Evolutionary conservation across 371 early-diverging fungal species (phyloP).

Genomic region (Syncephalastrum monosporum): DNA sequence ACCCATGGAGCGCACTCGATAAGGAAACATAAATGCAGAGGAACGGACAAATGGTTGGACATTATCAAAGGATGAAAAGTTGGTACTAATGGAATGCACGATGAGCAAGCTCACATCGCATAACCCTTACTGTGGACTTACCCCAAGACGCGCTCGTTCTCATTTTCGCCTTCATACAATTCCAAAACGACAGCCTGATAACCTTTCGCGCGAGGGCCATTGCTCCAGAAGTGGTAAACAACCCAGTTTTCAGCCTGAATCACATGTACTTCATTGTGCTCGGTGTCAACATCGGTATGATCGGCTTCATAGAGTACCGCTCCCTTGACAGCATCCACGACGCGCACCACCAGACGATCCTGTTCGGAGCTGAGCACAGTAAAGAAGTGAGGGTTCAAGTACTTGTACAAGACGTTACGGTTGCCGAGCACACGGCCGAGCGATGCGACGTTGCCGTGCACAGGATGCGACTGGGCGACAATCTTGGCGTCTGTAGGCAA

Average conservation of each 20-base stretch:
- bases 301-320: slow-evolving; percentile 68
- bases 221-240: slow-evolving; percentile 88
- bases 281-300: slow-evolving; percentile 66
- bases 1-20: slow-evolving; percentile 71
- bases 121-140: slow-evolving; percentile 17
- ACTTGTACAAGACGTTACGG: slow-evolving; percentile 94
- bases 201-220: slow-evolving; percentile 52
- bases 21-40: slow-evolving; percentile 76
- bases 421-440: slow-evolving; percentile 91
- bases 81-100: slow-evolving; percentile 33
- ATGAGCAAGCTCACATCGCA: background rate
- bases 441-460: slow-evolving; percentile 70
- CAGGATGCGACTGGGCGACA: slow-evolving; percentile 33
- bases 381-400: slow-evolving; percentile 89
- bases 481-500: slow-evolving; percentile 61
- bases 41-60: slow-evolving; percentile 73
- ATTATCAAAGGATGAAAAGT: slow-evolving; percentile 72
- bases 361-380: slow-evolving; percentile 56
- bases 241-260: slow-evolving; percentile 85
- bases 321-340: slow-evolving; percentile 89
- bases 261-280: slow-evolving; percentile 57
- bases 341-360: slow-evolving; percentile 53
- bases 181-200: slow-evolving; percentile 77
- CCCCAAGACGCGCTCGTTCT: slow-evolving; percentile 75
- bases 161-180: slow-evolving; percentile 77